Base-by-base conservation (phyloP, 148 eudicot genomes). In the Arbutus unedo region DNA sequence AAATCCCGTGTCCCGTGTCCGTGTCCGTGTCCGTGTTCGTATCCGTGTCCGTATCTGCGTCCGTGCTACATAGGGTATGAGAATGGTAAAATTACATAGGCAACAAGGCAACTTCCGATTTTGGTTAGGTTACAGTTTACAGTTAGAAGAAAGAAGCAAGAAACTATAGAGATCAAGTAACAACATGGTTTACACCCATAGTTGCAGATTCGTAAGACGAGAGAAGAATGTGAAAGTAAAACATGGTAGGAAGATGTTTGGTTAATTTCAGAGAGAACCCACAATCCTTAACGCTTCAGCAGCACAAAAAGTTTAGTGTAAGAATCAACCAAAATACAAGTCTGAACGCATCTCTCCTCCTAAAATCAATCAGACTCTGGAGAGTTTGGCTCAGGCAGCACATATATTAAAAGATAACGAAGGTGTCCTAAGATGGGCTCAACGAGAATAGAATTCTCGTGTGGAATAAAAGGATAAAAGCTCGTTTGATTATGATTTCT, bases 171-270 rank as follows among this genome's bases (percentile, higher is more conserved):
- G 49, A 54, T 78, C 21, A 43, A 78, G 25, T 18, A 79, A 48
- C 57, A 21, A 45, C n/a, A 13, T 77, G 19, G 57, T 15, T 49
- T 23, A 50, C 47, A 67, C 49, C 38, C 59, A 49, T 15, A 1
- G 38, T 79, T 51, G 60, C 82, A 67, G 25, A 79, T 68, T 68
- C 62, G 55, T 44, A 68, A 49, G 62, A 51, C 21, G 23, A 48
- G 31, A 80, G 14, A 51, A 68, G 62, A 80, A 50, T 31, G 19
- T 43, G 41, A 71, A 43, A 81, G n/a, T 23, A 57, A 18, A 78
- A 38, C 44, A 41, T 14, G 76, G 25, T 1, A 6, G 38, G 53
- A 41, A 45, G 62, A 64, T 2, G 8, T 80, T 48, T 43, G 73
- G 74, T 7, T 25, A 51, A 45, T 41, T 48, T 76, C 43, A 51